Evolutionary conservation across 176 grass and related monocot species (phyloP).

Genomic region (Thalia dealbata): DNA sequence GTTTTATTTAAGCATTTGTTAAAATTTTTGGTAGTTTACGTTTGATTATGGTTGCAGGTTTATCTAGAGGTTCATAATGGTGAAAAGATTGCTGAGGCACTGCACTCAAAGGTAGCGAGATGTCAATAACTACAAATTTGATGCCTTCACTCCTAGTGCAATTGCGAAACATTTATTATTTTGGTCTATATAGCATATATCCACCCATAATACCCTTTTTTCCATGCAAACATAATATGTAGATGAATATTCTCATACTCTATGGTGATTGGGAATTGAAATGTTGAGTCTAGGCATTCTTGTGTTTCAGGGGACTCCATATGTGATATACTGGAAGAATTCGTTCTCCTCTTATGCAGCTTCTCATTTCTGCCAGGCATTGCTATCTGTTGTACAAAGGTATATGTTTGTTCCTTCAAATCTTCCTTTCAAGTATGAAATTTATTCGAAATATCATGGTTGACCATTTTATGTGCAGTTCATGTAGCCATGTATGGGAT

Average conservation of each 20-base stretch:
- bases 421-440: background rate
- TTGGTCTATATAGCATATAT: too few species aligned
- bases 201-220: too few species aligned
- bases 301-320: constrained; percentile 45
- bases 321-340: constrained; percentile 72
- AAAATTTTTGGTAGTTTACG: background rate
- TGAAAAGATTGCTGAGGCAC: constrained; percentile 49
- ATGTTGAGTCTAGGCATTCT: constrained; percentile 1
- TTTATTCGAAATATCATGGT: constrained; percentile 16
- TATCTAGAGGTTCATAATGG: constrained; percentile 60
- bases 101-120: constrained; percentile 43
- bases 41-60: constrained; percentile 27
- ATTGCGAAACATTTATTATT: too few species aligned
- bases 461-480: constrained; percentile 35
- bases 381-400: constrained; percentile 57
- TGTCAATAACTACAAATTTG: background rate
- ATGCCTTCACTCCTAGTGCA: background rate
- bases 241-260: too few species aligned
- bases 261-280: background rate
- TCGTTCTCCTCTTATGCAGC: constrained; percentile 49
- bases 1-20: background rate
- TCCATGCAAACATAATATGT: too few species aligned
- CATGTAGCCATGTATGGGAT: constrained; percentile 63
- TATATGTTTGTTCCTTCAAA: constrained; percentile 5
- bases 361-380: constrained; percentile 53